Conservation (phyloP, 176 grass and related monocot species). For the Pontederia paniculata region DNA sequence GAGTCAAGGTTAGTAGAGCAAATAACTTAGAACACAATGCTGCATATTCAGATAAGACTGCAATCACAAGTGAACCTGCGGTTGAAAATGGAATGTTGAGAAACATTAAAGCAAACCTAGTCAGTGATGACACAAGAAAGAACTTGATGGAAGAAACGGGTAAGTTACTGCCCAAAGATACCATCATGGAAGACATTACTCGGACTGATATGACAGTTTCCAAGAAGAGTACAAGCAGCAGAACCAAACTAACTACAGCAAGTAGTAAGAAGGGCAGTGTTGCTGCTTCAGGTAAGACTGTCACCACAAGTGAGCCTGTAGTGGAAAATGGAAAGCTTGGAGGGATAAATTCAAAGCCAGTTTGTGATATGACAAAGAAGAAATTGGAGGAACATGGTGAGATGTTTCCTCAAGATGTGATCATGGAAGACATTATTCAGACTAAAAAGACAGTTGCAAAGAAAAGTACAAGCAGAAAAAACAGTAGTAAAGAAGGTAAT, state of each 20-base stretch:
- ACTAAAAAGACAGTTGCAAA: background rate
- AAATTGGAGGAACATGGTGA: too few relatives aligned
- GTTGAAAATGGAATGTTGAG: background rate
- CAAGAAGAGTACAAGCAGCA: too few relatives aligned
- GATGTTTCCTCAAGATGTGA: too few relatives aligned
- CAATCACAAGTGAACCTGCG: background rate
- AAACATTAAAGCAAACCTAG: background rate
- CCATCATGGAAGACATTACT: slow-evolving; percentile 11
- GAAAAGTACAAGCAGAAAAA: slow-evolving; percentile 19
- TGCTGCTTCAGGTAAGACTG: too few relatives aligned
- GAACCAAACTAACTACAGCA: slow-evolving; percentile 13
- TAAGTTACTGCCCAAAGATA: background rate
- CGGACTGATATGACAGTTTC: too few relatives aligned
- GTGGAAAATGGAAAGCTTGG: too few relatives aligned
- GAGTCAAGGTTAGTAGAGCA: background rate
- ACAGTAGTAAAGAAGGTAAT: slow-evolving; percentile 10
- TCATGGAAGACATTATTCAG: too few relatives aligned
- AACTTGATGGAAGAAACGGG: slow-evolving; percentile 6
- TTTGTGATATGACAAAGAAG: too few relatives aligned
- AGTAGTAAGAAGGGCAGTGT: slow-evolving; percentile 27
- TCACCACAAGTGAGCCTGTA: too few relatives aligned
- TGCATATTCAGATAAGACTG: background rate
- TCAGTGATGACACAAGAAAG: slow-evolving; percentile 1
- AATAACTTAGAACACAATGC: slow-evolving; percentile 1
- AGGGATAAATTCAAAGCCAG: too few relatives aligned